Conservation (phyloP, 2,329 filamentous ascomycete species). For the Diaporthe helianthi region DNA sequence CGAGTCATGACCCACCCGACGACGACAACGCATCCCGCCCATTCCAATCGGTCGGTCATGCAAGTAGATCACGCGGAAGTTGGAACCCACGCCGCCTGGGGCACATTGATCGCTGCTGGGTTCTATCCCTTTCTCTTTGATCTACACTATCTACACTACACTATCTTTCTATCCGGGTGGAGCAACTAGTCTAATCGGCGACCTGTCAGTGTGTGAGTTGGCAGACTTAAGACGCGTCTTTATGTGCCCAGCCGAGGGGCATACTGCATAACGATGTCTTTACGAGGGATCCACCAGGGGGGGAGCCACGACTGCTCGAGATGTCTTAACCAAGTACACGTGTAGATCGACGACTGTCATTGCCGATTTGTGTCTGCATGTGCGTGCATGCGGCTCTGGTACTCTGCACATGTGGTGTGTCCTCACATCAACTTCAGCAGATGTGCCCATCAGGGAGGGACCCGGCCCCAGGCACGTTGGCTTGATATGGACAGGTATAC, state of each 20-base stretch:
- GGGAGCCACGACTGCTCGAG: too few species aligned
- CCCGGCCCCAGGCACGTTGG: neutral
- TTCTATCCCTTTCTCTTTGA: neutral
- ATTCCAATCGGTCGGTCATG: neutral
- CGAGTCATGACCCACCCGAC: conserved; percentile 6
- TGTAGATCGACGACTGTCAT: neutral
- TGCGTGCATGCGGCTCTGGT: too few species aligned
- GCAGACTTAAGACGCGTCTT: neutral
- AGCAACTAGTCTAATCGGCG: neutral
- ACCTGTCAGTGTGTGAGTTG: conserved; percentile 7
- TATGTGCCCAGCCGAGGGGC: neutral
- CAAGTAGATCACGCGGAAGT: conserved; percentile 1
- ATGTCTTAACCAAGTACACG: too few species aligned
- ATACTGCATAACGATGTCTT: neutral
- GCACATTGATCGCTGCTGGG: neutral
- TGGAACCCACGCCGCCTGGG: neutral
- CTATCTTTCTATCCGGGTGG: neutral
- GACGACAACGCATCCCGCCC: conserved; percentile 10
- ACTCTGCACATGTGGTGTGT: too few species aligned
- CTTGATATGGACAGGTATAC: too few species aligned
- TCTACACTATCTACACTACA: neutral
- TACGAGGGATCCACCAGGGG: neutral
- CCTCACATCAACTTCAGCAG: too few species aligned
- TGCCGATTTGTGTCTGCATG: too few species aligned
- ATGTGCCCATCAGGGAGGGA: too few species aligned